Evolutionary conservation across 1,284 basidiomycete species (phyloP).

Genomic region (Ganoderma lucidum): DNA sequence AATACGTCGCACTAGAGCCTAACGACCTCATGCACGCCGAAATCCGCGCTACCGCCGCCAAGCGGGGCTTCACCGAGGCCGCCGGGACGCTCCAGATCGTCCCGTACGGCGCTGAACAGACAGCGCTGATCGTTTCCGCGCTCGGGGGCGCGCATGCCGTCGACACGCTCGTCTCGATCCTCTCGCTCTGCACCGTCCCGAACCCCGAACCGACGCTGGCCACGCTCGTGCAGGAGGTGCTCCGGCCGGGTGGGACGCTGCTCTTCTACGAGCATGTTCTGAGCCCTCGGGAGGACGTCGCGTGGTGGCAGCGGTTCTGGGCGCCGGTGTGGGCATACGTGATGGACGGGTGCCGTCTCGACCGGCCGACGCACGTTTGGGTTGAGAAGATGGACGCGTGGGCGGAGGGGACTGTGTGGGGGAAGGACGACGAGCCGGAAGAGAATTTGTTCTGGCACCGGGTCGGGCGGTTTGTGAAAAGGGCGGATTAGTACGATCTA

Average conservation of each 20-base stretch:
- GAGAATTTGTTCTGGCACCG: slow-evolving; percentile 67
- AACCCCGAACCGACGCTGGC: slow-evolving; percentile 52
- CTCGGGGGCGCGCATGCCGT: slow-evolving; percentile 49
- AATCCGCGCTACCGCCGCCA: slow-evolving; percentile 56
- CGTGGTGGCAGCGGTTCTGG: slow-evolving; percentile 76
- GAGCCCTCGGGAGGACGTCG: slow-evolving; percentile 56
- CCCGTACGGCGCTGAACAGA: slow-evolving; percentile 65
- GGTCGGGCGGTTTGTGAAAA: slow-evolving; percentile 61
- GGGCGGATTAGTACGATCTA: slow-evolving; percentile 3
- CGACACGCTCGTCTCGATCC: slow-evolving; percentile 64
- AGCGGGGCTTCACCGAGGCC: slow-evolving; percentile 61
- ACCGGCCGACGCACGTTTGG: slow-evolving; percentile 64
- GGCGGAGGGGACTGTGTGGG: slow-evolving; percentile 53
- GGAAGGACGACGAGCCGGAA: slow-evolving; percentile 50
- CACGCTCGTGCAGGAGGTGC: slow-evolving; percentile 52
- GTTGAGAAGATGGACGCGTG: slow-evolving; percentile 53
- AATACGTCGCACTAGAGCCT: slow-evolving; percentile 75
- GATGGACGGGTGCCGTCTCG: slow-evolving; percentile 20
- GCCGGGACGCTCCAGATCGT: slow-evolving; percentile 53
- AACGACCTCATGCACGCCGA: slow-evolving; percentile 67
- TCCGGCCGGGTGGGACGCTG: slow-evolving; percentile 66
- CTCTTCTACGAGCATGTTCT: slow-evolving; percentile 73
- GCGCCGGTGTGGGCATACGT: slow-evolving; percentile 65
- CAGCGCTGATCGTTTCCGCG: slow-evolving; percentile 40
- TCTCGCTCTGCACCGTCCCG: slow-evolving; percentile 69